Base-by-base conservation (phyloP, 2,329 filamentous ascomycete species). In the Metarhizium guizhouense region DNA sequence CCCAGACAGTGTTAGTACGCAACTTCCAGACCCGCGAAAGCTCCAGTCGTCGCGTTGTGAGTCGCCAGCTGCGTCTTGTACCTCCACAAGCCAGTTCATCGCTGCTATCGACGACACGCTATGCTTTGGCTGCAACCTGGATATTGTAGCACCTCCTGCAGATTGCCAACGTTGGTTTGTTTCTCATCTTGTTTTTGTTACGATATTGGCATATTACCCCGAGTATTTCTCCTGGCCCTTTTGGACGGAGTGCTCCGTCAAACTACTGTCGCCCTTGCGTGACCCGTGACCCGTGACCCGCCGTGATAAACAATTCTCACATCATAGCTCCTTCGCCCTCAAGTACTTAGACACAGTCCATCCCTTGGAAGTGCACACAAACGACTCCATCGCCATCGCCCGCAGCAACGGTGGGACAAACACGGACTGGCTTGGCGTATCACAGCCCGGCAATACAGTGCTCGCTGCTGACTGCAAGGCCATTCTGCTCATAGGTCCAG, bases 41-140 rank as follows among this genome's bases (percentile, higher is more conserved):
- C 47, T 32, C 57, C 56, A 58, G 54, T 59, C 56, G 59, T 54
- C 61, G 61, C 61, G 61, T 62, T 58, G 50, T 58, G 60, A 61
- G 56, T 61, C 59, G 61, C 55, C 53, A 54, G 49, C 43, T 45
- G 47, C 20, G 51, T 30, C 50, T 51, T 54, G 42, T 20, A 40
- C 52, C 52, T 32, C 20, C 42, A 49, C 47, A 40, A 54, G 52
- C n/a, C 32, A 29, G 52, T 40, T 18, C 29, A 16, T 30, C 18
- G 34, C 36, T 40, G 50, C 36, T 34, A 38, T 47, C 13, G 40
- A 29, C 45, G 56, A 55, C 52, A 49, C 52, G 56, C 43, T 45
- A 56, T 42, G n/a, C 25, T 25, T 25, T 25, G 25, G 25, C 4
- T 25, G 34, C 34, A 36, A 36, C 34, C 13, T 8, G 7, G 34